phyloP scores from a whole-genome alignment of 2,329 filamentous ascomycete genomes.

The Emergomyces africanus region DNA sequence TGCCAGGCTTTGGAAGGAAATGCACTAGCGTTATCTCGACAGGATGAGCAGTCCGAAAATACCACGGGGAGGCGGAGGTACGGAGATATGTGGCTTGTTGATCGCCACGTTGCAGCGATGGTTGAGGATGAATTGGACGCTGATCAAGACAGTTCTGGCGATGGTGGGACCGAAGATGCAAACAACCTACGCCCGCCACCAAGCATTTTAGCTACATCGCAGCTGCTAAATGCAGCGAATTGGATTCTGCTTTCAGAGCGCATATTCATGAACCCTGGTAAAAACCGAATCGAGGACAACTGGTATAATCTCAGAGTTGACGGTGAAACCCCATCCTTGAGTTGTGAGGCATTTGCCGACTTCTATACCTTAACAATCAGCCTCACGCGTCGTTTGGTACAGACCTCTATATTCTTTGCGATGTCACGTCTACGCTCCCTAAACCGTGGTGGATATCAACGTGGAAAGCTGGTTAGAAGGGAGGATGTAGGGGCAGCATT shows the following conservation, averaged over 20 bases:
- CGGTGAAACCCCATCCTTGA: slow-evolving; percentile 51
- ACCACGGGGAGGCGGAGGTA: slow-evolving; percentile 47
- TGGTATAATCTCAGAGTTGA: slow-evolving; percentile 49
- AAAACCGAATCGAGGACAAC: slow-evolving; percentile 46
- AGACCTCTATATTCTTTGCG: slow-evolving; percentile 57
- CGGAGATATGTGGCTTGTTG: slow-evolving; percentile 55
- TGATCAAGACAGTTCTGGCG: not conserved
- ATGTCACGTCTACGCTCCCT: slow-evolving; percentile 50
- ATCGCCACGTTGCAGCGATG: slow-evolving; percentile 18
- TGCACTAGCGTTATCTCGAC: slow-evolving; percentile 51
- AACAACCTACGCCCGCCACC: slow-evolving; percentile 2
- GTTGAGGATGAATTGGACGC: slow-evolving; percentile 17
- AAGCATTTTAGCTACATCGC: slow-evolving; percentile 35
- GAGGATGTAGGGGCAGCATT: slow-evolving; percentile 44
- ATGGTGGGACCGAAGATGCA: not conserved
- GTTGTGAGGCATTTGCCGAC: slow-evolving; percentile 62
- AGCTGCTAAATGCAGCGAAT: slow-evolving; percentile 44
- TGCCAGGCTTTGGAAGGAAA: slow-evolving; percentile 53
- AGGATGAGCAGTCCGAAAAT: slow-evolving; percentile 53
- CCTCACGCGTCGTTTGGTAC: slow-evolving; percentile 57
- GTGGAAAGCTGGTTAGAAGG: slow-evolving; percentile 25
- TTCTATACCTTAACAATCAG: slow-evolving; percentile 56
- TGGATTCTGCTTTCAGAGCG: slow-evolving; percentile 53
- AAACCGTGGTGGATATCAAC: slow-evolving; percentile 18
- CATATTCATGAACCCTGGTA: slow-evolving; percentile 61